A percentile compares a stretch with the other conserved stretches of the same genome.
phyloP scores from a whole-genome alignment of 805 yeast species.

The Saccharomyces eubayanus region DNA sequence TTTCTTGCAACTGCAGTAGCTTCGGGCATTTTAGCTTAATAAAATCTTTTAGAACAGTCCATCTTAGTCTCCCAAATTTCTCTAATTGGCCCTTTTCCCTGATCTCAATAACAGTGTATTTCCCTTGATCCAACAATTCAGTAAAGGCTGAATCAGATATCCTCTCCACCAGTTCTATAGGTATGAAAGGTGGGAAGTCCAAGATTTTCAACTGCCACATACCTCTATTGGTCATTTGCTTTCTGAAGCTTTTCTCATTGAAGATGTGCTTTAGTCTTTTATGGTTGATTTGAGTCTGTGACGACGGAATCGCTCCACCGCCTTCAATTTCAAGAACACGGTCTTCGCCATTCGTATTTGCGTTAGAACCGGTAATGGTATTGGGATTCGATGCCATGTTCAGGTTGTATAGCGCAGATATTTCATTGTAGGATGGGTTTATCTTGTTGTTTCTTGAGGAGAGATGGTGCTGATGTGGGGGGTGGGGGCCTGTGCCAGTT shows the following conservation, averaged over 20 bases:
- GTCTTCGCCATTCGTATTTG: background rate
- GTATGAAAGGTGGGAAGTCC: slow-evolving; percentile 29
- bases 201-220: slow-evolving; percentile 28
- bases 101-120: background rate
- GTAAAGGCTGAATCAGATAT: background rate
- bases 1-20: slow-evolving; percentile 14
- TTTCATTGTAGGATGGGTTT: background rate
- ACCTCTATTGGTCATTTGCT: slow-evolving; percentile 30
- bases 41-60: slow-evolving; percentile 35
- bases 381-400: background rate
- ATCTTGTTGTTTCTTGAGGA: background rate
- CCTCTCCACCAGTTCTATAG: slow-evolving; percentile 17
- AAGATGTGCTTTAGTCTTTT: slow-evolving; percentile 26
- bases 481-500: background rate
- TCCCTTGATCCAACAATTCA: background rate
- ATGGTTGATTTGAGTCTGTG: slow-evolving; percentile 13
- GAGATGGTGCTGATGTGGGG: background rate
- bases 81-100: slow-evolving; percentile 20
- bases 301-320: background rate
- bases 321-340: slow-evolving; percentile 1
- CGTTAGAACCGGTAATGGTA: background rate
- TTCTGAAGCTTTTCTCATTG: slow-evolving; percentile 28
- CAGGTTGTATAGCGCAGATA: background rate
- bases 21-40: slow-evolving; percentile 29
- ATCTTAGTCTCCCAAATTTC: slow-evolving; percentile 26